Base-by-base conservation (phyloP, 2,329 filamentous ascomycete species). In the Onygena corvina region DNA sequence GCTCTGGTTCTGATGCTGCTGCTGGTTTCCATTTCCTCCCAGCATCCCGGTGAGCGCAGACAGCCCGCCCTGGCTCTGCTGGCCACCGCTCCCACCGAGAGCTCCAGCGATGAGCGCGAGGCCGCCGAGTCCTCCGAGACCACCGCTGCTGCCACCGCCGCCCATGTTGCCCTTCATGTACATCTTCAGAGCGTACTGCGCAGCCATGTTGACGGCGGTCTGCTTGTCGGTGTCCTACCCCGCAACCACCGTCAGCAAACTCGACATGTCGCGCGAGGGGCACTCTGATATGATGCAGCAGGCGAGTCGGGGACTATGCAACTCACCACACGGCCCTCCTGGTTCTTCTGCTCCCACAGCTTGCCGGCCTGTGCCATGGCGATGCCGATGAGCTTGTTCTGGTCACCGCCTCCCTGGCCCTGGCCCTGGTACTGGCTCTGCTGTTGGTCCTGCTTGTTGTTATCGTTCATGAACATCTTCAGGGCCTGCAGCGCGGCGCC, bases 291-390 rank as follows among this genome's bases (percentile, higher is more conserved):
- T 4, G 12, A 31, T 11, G 3, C 12, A 20, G 11, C n/a, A 1
- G 49, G 48, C 38, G 16, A 50, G 45, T 25, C 4, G n/a, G 20
- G 16, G 2, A 46, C 29, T 34, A 11, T 42, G 50, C 23, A 20
- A 49, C 33, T 45, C 57, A 76, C 71, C 52, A 73, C 73, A 56
- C 76, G 76, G 16, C 77, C 79, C 59, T 71, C 65, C 9, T 66
- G 62, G 52, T 67, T 67, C 66, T 81, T 77, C 67, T 80, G 64
- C 57, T 81, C 77, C 63, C 80, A 82, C 53, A 89, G 71, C 74
- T 89, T 88, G 60, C 81, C 82, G 29, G 87, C 89, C 71, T 95
- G 84, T 6, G 76, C 80, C 86, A 95, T 89, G 36, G 89, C 89
- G 64, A 94, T 72, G 3, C 83, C 85, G 54, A 94, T 77, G 61